A percentile compares a stretch with the other conserved stretches of the same genome.
These are phyloP conservation scores for Cladosporium sp. DNA, from an alignment of 2,329 filamentous ascomycete species.

Conservation along the genomic window DNA sequence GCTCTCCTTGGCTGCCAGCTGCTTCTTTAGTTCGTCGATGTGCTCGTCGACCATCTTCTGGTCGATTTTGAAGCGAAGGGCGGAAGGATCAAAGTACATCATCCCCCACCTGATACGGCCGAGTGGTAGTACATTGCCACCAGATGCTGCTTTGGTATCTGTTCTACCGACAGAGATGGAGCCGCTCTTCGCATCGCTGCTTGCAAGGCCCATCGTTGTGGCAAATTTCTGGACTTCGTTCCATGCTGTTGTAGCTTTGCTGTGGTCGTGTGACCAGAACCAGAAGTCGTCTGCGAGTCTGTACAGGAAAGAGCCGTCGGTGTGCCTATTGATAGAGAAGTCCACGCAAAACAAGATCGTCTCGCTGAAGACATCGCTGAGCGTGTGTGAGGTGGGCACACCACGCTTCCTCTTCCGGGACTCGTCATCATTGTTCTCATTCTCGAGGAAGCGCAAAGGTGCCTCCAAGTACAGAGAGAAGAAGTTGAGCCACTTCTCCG, in stretches of 20 bases:
- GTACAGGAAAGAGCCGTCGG: conserved; percentile 57
- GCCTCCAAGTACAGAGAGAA: conserved; percentile 61
- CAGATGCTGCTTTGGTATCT: not conserved
- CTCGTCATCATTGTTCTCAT: conserved; percentile 41
- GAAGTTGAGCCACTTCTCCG: conserved; percentile 57
- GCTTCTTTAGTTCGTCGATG: conserved; percentile 58
- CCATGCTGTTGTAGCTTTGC: conserved; percentile 60
- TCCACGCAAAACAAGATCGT: conserved; percentile 64
- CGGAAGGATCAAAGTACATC: conserved; percentile 54
- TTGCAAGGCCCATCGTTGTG: not conserved
- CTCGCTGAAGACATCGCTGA: conserved; percentile 63
- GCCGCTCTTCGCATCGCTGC: conserved; percentile 2
- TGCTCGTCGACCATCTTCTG: conserved; percentile 60
- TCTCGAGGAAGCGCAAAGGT: conserved; percentile 59
- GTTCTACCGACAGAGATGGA: not conserved
- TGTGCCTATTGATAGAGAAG: conserved; percentile 61
- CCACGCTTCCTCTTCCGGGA: conserved; percentile 55
- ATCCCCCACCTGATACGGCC: conserved; percentile 63
- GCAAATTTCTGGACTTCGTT: conserved; percentile 56
- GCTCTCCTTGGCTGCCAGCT: conserved; percentile 57
- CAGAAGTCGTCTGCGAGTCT: conserved; percentile 67
- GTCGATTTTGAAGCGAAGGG: conserved; percentile 61
- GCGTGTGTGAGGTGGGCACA: conserved; percentile 59
- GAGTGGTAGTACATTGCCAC: conserved; percentile 45
- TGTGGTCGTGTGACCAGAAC: conserved; percentile 61